Evolutionary conservation across 2,329 filamentous ascomycete species (phyloP).

Genomic region (Leptographium procerum): DNA sequence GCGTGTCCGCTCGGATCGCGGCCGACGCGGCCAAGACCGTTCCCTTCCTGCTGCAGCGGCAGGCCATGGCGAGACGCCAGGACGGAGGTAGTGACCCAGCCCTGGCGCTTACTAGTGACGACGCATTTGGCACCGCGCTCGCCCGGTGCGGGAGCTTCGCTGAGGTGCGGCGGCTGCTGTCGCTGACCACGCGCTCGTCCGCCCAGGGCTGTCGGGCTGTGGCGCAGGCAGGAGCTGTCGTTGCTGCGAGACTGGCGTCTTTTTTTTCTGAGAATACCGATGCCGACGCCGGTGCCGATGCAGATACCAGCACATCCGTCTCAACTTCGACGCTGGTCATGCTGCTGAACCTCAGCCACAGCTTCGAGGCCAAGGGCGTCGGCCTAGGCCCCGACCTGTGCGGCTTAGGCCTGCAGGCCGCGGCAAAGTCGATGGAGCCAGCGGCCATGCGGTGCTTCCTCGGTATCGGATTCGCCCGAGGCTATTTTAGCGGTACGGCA

Average conservation of each 20-base stretch:
- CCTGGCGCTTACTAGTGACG: background rate
- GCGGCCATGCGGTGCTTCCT: conserved; percentile 13
- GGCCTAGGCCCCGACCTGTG: conserved; percentile 9
- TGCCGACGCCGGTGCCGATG: background rate
- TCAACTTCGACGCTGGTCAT: conserved; percentile 13
- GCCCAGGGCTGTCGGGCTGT: conserved; percentile 11
- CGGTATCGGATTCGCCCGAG: conserved; percentile 5
- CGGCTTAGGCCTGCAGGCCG: conserved; percentile 10
- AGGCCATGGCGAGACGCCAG: conserved; percentile 1
- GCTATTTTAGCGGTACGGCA: background rate
- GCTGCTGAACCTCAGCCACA: conserved; percentile 29
- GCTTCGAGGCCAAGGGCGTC: conserved; percentile 16
- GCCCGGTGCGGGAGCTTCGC: conserved; percentile 4
- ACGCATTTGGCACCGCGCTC: conserved; percentile 9
- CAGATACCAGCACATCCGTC: too few relatives aligned
- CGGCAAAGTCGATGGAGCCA: conserved; percentile 7
- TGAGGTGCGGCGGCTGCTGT: conserved; percentile 17
- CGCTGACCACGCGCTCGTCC: conserved; percentile 10
- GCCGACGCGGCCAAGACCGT: conserved; percentile 11
- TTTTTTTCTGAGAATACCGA: background rate
- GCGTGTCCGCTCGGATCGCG: conserved; percentile 15
- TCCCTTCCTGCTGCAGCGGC: conserved; percentile 18
- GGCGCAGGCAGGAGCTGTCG: background rate
- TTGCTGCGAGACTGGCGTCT: background rate
- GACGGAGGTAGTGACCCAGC: background rate